Evolutionary conservation across 140 eudicot species (phyloP).

Genomic region (Bidens hawaiensis): DNA sequence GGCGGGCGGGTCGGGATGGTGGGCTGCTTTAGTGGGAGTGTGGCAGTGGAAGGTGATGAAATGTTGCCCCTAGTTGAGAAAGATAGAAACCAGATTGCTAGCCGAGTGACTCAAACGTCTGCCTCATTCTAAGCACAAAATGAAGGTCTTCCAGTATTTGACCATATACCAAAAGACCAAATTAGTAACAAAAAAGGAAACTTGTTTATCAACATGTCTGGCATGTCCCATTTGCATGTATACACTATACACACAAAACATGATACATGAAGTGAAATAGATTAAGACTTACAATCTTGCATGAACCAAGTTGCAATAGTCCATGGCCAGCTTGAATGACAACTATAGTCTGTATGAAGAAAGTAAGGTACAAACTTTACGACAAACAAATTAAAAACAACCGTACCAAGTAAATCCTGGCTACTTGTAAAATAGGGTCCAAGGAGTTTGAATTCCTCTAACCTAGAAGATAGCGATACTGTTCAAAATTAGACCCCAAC

Average conservation of each 20-base stretch:
- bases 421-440: too few species aligned
- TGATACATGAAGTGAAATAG: neutral
- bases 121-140: conserved; percentile 97
- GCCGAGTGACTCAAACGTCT: conserved; percentile 87
- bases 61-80: conserved; percentile 66
- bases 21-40: conserved; percentile 61
- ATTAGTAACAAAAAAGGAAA: neutral
- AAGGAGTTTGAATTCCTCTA: too few species aligned
- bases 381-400: too few species aligned
- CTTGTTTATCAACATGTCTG: too few species aligned
- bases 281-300: conserved; percentile 88
- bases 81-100: conserved; percentile 90
- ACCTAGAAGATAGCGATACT: too few species aligned
- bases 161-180: conserved; percentile 5
- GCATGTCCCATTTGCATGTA: neutral
- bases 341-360: conserved; percentile 69
- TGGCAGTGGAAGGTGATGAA: conserved; percentile 39
- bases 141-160: conserved; percentile 96
- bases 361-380: neutral
- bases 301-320: conserved; percentile 94
- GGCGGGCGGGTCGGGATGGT: conserved; percentile 52
- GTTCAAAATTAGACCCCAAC: too few species aligned
- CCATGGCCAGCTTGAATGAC: conserved; percentile 99
- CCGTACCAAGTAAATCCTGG: too few species aligned
- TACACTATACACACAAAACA: neutral